Evolutionary conservation across 2,329 filamentous ascomycete genomes (phyloP).

Genomic region (Penicillium crustosum): DNA sequence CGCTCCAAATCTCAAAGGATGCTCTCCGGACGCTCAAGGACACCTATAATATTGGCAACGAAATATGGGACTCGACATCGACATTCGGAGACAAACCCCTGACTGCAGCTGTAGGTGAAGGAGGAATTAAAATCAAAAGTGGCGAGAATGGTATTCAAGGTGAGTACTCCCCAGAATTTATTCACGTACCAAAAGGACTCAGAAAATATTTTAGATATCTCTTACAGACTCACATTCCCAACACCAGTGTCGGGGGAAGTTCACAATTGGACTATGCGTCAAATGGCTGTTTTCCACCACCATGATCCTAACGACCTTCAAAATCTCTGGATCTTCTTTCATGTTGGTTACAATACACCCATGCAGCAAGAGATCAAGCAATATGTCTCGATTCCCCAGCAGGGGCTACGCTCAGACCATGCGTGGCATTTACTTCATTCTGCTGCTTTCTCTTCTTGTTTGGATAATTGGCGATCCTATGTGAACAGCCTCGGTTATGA

Average conservation of each 20-base stretch:
- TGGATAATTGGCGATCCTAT: background rate
- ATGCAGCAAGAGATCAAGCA: background rate
- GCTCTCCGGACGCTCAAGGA: conserved; percentile 14
- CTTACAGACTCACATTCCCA: conserved; percentile 13
- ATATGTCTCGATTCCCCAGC: background rate
- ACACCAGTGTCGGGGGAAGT: background rate
- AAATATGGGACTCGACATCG: conserved; percentile 14
- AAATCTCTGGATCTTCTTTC: conserved; percentile 23
- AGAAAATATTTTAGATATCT: conserved; percentile 12
- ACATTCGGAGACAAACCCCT: conserved; percentile 25
- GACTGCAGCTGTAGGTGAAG: conserved; percentile 19
- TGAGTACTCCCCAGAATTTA: background rate
- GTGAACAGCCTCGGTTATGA: background rate
- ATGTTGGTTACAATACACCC: conserved; percentile 5
- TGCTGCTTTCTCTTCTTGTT: background rate
- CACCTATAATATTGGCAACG: conserved; percentile 12
- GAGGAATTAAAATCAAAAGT: conserved; percentile 16
- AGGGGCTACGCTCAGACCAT: background rate
- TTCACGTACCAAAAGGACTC: background rate
- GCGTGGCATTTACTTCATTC: background rate
- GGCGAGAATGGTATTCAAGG: conserved; percentile 10
- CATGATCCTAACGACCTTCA: conserved; percentile 7
- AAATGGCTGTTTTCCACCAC: conserved; percentile 20
- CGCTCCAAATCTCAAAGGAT: conserved; percentile 16
- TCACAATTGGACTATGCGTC: conserved; percentile 19